Evolutionary conservation across 2,329 filamentous ascomycete genomes (phyloP).

Genomic region (Cryphonectria carpinicola): DNA sequence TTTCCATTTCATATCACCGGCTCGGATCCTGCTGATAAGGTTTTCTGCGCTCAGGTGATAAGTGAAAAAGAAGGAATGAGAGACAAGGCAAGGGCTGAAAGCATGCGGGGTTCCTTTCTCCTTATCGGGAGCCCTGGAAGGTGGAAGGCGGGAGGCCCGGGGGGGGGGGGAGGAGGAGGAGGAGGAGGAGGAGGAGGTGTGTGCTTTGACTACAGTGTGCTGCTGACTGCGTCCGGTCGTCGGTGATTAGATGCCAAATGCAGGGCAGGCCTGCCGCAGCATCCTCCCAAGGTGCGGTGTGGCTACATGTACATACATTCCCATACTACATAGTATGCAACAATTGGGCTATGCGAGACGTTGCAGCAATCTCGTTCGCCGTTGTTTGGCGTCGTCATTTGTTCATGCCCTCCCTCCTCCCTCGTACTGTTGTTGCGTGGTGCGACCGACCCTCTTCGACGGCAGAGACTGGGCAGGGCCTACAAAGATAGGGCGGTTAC

Average conservation of each 20-base stretch:
- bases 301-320: not conserved
- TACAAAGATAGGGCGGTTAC: not conserved
- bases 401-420: not conserved
- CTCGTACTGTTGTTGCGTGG: not conserved
- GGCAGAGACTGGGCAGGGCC: not conserved
- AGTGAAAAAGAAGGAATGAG: not conserved
- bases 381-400: not conserved
- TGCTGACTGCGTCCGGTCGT: constrained; percentile 11
- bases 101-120: not conserved
- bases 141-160: too few species aligned
- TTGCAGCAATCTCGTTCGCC: not conserved
- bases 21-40: not conserved
- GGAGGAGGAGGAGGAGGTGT: too few species aligned
- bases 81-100: not conserved
- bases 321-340: not conserved
- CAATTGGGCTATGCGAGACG: not conserved
- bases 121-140: not conserved
- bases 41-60: not conserved
- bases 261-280: not conserved
- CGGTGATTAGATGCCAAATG: not conserved
- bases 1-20: not conserved
- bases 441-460: not conserved
- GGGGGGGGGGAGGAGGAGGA: too few species aligned
- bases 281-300: not conserved
- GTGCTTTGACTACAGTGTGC: not conserved